phyloP scores from a whole-genome alignment of 2,329 filamentous ascomycete genomes.

The Ascochyta pisi region DNA sequence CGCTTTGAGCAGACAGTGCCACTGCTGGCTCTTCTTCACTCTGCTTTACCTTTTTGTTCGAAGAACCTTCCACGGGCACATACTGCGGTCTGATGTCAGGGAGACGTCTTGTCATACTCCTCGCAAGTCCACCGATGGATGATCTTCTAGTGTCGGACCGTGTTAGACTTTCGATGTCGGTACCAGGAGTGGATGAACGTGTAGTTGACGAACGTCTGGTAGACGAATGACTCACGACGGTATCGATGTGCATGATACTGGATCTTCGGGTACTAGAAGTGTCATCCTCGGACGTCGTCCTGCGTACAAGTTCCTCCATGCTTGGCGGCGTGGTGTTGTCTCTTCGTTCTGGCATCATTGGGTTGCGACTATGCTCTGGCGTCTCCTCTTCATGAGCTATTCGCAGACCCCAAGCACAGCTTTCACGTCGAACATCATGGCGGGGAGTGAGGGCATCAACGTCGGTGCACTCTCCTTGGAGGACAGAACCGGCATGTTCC shows the following conservation, averaged over 20 bases:
- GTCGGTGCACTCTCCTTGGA: conserved; percentile 10
- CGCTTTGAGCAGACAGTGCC: not conserved
- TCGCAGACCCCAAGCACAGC: conserved; percentile 33
- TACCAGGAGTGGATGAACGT: conserved; percentile 1
- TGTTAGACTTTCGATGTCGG: conserved; percentile 3
- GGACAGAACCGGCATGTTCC: conserved; percentile 32
- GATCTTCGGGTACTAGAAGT: conserved; percentile 12
- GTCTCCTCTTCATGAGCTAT: conserved; percentile 9
- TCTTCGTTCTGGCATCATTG: conserved; percentile 21
- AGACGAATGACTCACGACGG: conserved; percentile 18
- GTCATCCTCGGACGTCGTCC: conserved; percentile 16
- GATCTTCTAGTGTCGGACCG: conserved; percentile 27
- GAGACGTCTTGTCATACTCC: conserved; percentile 28
- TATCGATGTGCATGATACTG: conserved; percentile 21
- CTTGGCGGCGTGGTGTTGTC: conserved; percentile 24
- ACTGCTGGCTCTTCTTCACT: not conserved
- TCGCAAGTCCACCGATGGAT: conserved; percentile 36
- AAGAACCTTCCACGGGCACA: not conserved
- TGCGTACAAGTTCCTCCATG: conserved; percentile 30
- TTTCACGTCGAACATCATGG: conserved; percentile 31
- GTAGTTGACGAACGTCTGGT: conserved; percentile 9
- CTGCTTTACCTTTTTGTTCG: not conserved
- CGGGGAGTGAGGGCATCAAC: conserved; percentile 22
- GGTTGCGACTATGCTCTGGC: conserved; percentile 15
- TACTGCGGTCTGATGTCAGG: conserved; percentile 28